Conservation (phyloP, 2,329 filamentous ascomycete genomes). For the Ceratocystis lukuohia region DNA sequence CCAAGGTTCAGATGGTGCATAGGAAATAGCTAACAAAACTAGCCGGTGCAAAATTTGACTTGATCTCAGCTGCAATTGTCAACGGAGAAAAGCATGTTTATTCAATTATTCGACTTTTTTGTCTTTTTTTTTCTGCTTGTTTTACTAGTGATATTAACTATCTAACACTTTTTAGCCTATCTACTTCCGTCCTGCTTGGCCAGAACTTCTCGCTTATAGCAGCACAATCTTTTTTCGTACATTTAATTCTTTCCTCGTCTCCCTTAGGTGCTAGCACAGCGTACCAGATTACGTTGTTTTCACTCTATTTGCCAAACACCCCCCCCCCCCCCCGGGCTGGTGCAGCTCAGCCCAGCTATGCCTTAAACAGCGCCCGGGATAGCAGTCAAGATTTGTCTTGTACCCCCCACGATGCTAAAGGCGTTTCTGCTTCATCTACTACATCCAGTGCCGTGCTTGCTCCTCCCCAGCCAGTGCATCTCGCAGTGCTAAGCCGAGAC, state of each 20-base stretch:
- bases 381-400: not conserved
- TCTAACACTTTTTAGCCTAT: no score
- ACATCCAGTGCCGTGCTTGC: not conserved
- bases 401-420: not conserved
- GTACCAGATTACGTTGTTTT: no score
- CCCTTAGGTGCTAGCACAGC: no score
- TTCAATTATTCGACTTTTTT: not conserved
- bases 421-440: not conserved
- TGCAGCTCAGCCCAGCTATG: not conserved
- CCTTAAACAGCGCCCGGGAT: not conserved
- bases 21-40: not conserved
- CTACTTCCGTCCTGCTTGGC: not conserved
- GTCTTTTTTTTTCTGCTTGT: not conserved
- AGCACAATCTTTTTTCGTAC: not conserved
- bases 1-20: not conserved
- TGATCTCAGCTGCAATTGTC: not conserved
- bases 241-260: no score
- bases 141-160: not conserved
- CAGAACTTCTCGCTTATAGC: not conserved
- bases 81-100: not conserved
- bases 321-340: not conserved
- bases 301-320: not conserved
- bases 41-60: not conserved
- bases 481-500: not conserved
- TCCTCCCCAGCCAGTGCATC: not conserved